phyloP scores from a whole-genome alignment of 495 filamentous ascomycete genomes.

The Saxophila tyrrhenica region DNA sequence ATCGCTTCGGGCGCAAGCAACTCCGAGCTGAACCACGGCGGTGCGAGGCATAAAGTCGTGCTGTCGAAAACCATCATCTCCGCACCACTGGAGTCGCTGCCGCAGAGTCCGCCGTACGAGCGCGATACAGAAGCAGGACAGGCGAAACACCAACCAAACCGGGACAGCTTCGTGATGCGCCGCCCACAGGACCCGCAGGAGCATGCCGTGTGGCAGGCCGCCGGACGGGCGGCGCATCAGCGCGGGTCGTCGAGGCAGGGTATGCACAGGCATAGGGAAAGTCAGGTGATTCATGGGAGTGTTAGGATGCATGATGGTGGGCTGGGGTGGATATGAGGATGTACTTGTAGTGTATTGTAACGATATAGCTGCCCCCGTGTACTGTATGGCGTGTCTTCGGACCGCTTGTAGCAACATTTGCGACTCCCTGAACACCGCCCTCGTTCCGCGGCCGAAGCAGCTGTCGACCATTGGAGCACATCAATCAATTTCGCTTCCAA shows the following conservation, averaged over 20 bases:
- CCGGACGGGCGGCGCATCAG: not conserved
- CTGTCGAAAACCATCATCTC: not conserved
- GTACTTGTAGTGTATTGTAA: not conserved
- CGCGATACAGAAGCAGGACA: not conserved
- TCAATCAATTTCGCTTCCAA: not conserved
- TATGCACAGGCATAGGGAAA: not conserved
- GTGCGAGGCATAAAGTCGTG: not conserved
- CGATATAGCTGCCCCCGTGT: not conserved
- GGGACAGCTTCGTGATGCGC: constrained; percentile 1
- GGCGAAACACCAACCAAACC: no score
- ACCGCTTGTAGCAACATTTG: no score
- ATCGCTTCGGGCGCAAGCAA: constrained; percentile 45
- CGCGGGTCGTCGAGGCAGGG: not conserved
- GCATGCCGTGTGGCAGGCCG: not conserved
- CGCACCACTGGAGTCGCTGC: constrained; percentile 8
- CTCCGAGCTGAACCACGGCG: constrained; percentile 32
- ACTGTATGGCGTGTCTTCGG: not conserved
- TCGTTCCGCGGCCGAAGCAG: no score
- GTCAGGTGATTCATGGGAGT: not conserved
- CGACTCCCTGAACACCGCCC: no score
- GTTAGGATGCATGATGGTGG: no score
- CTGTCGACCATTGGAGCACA: no score
- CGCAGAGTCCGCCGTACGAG: constrained; percentile 3
- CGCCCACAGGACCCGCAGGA: not conserved
- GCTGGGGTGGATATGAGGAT: not conserved